Evolutionary conservation across 352 stramenopile genomes (phyloP), one percentile per base, ranked within the genome.

Genomic region (Pythium coloratum): DNA sequence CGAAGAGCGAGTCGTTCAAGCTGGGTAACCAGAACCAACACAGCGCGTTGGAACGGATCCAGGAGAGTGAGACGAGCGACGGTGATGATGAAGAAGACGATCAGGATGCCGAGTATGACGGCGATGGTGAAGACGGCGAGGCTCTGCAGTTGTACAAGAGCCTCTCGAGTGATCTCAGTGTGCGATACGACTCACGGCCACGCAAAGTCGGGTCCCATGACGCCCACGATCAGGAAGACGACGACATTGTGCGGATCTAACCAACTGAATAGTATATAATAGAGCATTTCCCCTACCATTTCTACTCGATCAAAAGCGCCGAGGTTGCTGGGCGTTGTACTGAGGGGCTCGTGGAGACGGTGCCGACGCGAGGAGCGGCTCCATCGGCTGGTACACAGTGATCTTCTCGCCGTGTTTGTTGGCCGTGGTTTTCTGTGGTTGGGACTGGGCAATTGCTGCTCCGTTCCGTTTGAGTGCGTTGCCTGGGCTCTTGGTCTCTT

Each of bases 131-230:
- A 8, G 40, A 56, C 26, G 54, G 73, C 32, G 74, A 63, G 6
- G 16, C 44, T 10, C 32, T 60, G 54, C 66, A 67, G 59, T 28
- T 72, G 32, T 72, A 72, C 66, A 72, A 72, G 54, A 83, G 76
- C 59, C 57, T 77, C 28, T 66, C 36, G 28, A 76, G 69, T 38
- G 73, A 82, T 53, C 64, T 72, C 6, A 74, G 78, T 59, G 66
- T 81, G 54, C 61, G 59, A 8, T 84, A 84, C 62, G 75, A 88
- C 36, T 73, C 77, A 6, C 30, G 33, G 28, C 47, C 58, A 74
- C 30, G 73, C 60, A 2, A 32, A 16, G 16, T 49, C n/a, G 47
- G 30, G n/a, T 80, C n/a, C 42, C 54, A 36, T 66, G 75, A 53
- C 20, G 26, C 51, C 14, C 63, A 55, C 26, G 66, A 72, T 6